Conservation (phyloP, 2,329 filamentous ascomycete genomes). For the Epichloe brachyelytri region DNA sequence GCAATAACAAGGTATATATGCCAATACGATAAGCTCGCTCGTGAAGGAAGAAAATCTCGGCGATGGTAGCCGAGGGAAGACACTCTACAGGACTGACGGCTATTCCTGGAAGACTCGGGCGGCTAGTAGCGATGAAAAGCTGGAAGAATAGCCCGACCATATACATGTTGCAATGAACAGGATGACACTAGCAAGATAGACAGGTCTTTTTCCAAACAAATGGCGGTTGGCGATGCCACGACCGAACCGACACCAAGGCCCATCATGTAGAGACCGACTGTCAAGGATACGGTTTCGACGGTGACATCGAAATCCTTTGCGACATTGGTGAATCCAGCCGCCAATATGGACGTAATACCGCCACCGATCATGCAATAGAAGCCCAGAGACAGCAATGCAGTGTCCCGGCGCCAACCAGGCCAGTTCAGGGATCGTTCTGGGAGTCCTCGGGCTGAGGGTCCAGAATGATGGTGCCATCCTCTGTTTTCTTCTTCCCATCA, state of each 20-base stretch:
- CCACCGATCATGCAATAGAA: conserved; percentile 91
- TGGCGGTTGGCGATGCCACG: conserved; percentile 78
- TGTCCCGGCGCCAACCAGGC: conserved; percentile 68
- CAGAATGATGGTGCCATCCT: conserved; percentile 72
- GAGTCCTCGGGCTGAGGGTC: conserved; percentile 89
- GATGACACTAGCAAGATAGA: conserved; percentile 67
- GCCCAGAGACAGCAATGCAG: conserved; percentile 67
- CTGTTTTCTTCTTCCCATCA: conserved; percentile 57
- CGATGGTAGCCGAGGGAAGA: conserved; percentile 83
- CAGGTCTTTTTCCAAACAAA: conserved; percentile 82
- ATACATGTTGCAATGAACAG: conserved; percentile 66
- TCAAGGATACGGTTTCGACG: conserved; percentile 65
- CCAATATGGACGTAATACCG: conserved; percentile 80
- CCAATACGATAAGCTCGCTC: conserved; percentile 87
- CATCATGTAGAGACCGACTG: conserved; percentile 89
- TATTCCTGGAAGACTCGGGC: conserved; percentile 76
- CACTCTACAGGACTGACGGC: conserved; percentile 86
- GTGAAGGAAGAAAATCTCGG: conserved; percentile 92
- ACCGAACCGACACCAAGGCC: conserved; percentile 78
- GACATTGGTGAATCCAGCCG: conserved; percentile 79
- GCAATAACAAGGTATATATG: conserved; percentile 78
- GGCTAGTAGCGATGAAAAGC: conserved; percentile 63
- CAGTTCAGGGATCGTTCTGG: conserved; percentile 88
- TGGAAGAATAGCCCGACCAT: conserved; percentile 80
- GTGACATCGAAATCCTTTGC: conserved; percentile 51